These are phyloP conservation scores for Cadophora luteo-olivacea DNA, from an alignment of 2,329 filamentous ascomycete species.

Conservation along the genomic window DNA sequence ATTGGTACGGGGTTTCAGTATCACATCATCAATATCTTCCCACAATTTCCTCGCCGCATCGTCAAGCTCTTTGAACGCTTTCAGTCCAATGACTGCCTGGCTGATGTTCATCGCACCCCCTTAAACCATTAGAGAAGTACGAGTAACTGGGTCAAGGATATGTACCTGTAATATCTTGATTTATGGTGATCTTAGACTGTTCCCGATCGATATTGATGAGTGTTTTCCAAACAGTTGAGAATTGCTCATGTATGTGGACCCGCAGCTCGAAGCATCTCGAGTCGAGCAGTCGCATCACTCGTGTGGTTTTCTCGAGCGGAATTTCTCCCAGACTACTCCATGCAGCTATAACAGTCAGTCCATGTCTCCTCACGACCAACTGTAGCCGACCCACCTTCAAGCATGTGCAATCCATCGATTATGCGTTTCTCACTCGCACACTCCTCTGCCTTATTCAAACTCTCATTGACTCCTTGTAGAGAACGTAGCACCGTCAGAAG, in stretches of 20 bases:
- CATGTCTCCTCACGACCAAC: neutral
- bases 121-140: slow-evolving; percentile 19
- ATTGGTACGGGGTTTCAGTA: slow-evolving; percentile 66
- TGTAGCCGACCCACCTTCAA: slow-evolving; percentile 55
- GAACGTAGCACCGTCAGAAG: slow-evolving; percentile 57
- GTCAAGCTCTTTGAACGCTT: slow-evolving; percentile 66
- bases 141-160: neutral
- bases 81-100: slow-evolving; percentile 62
- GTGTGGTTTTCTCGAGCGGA: slow-evolving; percentile 65
- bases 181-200: slow-evolving; percentile 61
- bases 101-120: slow-evolving; percentile 54
- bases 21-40: slow-evolving; percentile 65
- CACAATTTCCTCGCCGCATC: slow-evolving; percentile 65
- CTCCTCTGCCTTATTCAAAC: slow-evolving; percentile 67
- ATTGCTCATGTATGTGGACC: slow-evolving; percentile 67
- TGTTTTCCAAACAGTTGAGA: slow-evolving; percentile 74
- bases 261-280: slow-evolving; percentile 70
- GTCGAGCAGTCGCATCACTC: slow-evolving; percentile 69
- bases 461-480: slow-evolving; percentile 63
- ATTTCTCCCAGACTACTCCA: slow-evolving; percentile 65
- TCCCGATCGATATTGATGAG: slow-evolving; percentile 68
- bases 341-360: slow-evolving; percentile 51
- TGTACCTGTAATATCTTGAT: slow-evolving; percentile 29
- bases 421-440: slow-evolving; percentile 61
- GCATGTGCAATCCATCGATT: slow-evolving; percentile 61